Evolutionary conservation across 2,329 filamentous ascomycete species (phyloP), one percentile per base, ranked within the genome.

Genomic region (Fusarium continuum): DNA sequence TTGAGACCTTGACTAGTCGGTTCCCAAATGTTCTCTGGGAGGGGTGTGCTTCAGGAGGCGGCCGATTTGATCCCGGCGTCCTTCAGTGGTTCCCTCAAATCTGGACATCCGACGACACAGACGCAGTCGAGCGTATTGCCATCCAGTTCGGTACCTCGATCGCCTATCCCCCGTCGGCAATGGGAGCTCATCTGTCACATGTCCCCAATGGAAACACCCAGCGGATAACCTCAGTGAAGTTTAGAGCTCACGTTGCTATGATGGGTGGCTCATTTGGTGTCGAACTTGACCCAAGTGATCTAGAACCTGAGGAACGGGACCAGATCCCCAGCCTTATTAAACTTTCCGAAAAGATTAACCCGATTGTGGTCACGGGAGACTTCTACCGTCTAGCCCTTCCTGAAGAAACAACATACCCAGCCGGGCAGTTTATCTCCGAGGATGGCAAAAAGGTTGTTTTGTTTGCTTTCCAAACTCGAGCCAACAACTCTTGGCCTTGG

Each of bases 231-330:
- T 82, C 86, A 0, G 78, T 89, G 4, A 72, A 74, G 1, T 89
- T 89, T 76, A 85, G 87, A 35, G 85, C 83, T 0, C 86, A 89
- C 48, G 87, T 90, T 1, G 87, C 87, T 6, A 85, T 88, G 78
- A 89, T 89, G 87, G 87, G 87, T 40, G 87, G 87, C 3, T 87
- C 85, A 0, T 89, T 89, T 63, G 87, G 87, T 0, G 79, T 89
- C n/a, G 87, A 90, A 69, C 80, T 90, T 9, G 80, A 88, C 69
- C 87, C 87, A 0, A 75, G 74, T 0, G 77, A 82, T 14, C 79
- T 88, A 9, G 73, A 74, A 0, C 76, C 76, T 0, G 81, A 82
- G 9, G 87, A 89, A 19, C 77, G 74, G 25, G 78, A 76, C 0
- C 76, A 78, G 17, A 78, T 90, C 1, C 86, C 87, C 0, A 77